Conservation (phyloP, 1,284 basidiomycete genomes). For the Puccinia hordei region DNA sequence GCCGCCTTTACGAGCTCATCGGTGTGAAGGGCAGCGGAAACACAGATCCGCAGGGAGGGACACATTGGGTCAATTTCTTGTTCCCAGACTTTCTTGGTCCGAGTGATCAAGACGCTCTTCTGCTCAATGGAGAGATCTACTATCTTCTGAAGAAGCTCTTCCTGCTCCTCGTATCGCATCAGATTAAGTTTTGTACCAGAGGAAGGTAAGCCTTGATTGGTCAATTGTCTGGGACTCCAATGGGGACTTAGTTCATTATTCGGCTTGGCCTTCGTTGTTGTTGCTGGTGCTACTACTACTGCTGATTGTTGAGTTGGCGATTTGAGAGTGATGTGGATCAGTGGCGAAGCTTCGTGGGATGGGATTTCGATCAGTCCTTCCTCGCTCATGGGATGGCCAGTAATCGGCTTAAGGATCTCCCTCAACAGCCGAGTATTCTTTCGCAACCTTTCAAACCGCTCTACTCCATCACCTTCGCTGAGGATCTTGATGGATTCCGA, state of each 20-base stretch:
- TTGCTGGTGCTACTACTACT: neutral
- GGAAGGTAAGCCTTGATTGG: conserved; percentile 18
- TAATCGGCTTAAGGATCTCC: conserved; percentile 28
- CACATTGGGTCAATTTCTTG: conserved; percentile 48
- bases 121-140: conserved; percentile 36
- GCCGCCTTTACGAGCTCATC: conserved; percentile 20
- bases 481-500: conserved; percentile 81
- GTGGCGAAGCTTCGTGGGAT: conserved; percentile 42
- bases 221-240: conserved; percentile 17
- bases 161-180: conserved; percentile 42
- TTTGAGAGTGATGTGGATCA: conserved; percentile 46
- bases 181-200: neutral
- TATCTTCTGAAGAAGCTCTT: conserved; percentile 39
- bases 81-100: conserved; percentile 51
- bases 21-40: conserved; percentile 29
- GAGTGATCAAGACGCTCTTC: conserved; percentile 34
- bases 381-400: conserved; percentile 14
- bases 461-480: conserved; percentile 62
- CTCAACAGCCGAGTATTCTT: conserved; percentile 46
- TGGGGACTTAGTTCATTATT: conserved; percentile 21
- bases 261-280: neutral
- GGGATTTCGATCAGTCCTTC: conserved; percentile 42
- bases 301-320: neutral
- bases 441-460: conserved; percentile 46
- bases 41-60: conserved; percentile 45